Evolutionary conservation across 192 early-diverging fungal species (phyloP), one percentile per base, ranked within the genome.

Genomic region (Backusella parvicylindrica): DNA sequence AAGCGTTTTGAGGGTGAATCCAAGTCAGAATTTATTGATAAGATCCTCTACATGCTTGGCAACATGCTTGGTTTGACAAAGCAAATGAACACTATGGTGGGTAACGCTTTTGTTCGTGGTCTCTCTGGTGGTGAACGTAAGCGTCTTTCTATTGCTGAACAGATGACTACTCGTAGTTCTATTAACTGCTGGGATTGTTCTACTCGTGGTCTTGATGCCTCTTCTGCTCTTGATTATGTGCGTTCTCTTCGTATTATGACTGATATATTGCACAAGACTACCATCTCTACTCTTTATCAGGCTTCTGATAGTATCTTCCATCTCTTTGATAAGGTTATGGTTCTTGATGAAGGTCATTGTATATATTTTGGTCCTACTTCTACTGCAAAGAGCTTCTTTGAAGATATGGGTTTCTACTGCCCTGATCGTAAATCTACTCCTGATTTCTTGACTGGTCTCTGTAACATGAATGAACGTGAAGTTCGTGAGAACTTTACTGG

Each of bases 171-270:
- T 26, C 81, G 83, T 49, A 82, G 85, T 18, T 74, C 89, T 23
- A 82, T 89, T 63, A 85, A 86, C 38, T 79, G 88, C 23, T 89
- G 88, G 88, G 90, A 89, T 65, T 84, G 83, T 43, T 84, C 83
- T 69, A 92, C 91, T 32, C 85, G 87, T 36, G 94, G 94, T 40
- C 85, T 95, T 64, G 94, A 95, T 83, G 90, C 92, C 21, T 91
- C 91, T 70, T 92, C 90, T 7, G 92, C 94, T 38, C 83, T 95
- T 40, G 94, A 95, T 74, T 95, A 92, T 70, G 89, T 90, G 23
- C 86, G 89, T 64, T 91, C 87, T 9, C 84, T 95, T 35, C 89
- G 94, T 53, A 89, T 93, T 53, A 87, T 86, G 82, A 88, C 91
- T 30, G 89, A 94, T 73, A 84, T 92, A 33, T 78, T 91, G 60